Evolutionary conservation across 257 asterid genomes (phyloP).

Genomic region (Solanum appendiculatum): DNA sequence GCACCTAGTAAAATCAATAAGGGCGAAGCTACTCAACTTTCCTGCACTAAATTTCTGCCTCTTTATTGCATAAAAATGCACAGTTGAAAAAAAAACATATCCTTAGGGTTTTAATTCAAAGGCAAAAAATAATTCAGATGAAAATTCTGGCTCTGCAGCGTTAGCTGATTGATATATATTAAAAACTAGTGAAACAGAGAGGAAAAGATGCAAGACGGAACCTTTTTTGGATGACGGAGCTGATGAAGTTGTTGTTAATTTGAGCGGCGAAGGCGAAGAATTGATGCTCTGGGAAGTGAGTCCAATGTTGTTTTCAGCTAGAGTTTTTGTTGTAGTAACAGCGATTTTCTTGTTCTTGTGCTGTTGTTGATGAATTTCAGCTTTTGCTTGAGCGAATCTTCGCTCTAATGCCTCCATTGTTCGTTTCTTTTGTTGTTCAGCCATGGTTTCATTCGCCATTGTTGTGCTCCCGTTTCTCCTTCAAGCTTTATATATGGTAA

Average conservation of each 20-base stretch:
- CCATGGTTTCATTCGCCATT: background rate
- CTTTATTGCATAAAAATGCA: too few species aligned
- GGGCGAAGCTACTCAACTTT: too few species aligned
- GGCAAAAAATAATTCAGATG: background rate
- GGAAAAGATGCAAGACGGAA: background rate
- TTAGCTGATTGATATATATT: background rate
- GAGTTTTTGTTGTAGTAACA: conserved; percentile 1
- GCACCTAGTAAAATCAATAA: too few species aligned
- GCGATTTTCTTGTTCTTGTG: conserved; percentile 29
- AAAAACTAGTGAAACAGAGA: background rate
- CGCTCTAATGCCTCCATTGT: conserved; percentile 67
- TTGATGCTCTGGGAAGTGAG: background rate
- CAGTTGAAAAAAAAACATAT: too few species aligned
- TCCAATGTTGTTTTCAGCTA: conserved; percentile 11
- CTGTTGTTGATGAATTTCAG: conserved; percentile 38
- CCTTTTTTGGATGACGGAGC: conserved; percentile 43
- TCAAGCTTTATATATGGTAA: too few species aligned
- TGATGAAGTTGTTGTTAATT: conserved; percentile 4
- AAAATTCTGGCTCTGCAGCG: background rate
- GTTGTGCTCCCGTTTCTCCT: too few species aligned
- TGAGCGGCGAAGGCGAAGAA: conserved; percentile 6
- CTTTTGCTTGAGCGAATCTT: conserved; percentile 69
- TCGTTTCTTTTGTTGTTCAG: conserved; percentile 61
- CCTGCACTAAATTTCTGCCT: too few species aligned
- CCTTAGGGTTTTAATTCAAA: too few species aligned